These are phyloP conservation scores for Ammopiptanthus mongolicus DNA, from an alignment of 306 rosid genomes.

Conservation along the genomic window DNA sequence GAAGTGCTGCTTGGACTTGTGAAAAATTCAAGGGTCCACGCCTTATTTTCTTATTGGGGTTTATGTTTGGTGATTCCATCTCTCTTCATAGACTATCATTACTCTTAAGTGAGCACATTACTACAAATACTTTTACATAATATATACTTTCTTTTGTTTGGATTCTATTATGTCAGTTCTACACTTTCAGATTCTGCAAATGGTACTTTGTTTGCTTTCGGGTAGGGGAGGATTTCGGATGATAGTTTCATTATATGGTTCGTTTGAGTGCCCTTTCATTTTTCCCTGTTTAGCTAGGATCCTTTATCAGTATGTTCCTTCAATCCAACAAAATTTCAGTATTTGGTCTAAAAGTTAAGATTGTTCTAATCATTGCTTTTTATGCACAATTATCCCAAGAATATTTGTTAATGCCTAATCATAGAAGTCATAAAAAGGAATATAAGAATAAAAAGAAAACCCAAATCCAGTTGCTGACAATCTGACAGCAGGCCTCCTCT, in stretches of 20 bases:
- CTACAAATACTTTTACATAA: not conserved
- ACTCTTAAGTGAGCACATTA: not conserved
- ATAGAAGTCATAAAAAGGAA: constrained; percentile 89
- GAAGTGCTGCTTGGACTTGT: constrained; percentile 13
- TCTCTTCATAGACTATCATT: not conserved
- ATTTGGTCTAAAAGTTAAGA: constrained; percentile 54
- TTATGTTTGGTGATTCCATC: not conserved
- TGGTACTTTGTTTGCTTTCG: constrained; percentile 15
- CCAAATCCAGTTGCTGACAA: constrained; percentile 39
- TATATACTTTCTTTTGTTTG: not conserved
- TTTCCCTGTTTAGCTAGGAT: constrained; percentile 47
- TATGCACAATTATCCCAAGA: constrained; percentile 72
- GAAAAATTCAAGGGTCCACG: not conserved
- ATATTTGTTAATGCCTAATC: constrained; percentile 47
- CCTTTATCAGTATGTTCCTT: constrained; percentile 24
- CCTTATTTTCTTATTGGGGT: not conserved
- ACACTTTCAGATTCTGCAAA: constrained; percentile 20
- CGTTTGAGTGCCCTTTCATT: constrained; percentile 11
- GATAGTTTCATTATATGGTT: constrained; percentile 32
- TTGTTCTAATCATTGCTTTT: constrained; percentile 80
- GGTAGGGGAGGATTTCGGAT: constrained; percentile 17
- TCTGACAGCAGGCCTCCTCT: constrained; percentile 51
- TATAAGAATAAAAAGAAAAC: constrained; percentile 29
- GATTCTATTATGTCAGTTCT: constrained; percentile 1
- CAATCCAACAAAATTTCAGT: constrained; percentile 35